phyloP scores from a whole-genome alignment of 2,329 filamentous ascomycete species.

The Claviceps spartinae region DNA sequence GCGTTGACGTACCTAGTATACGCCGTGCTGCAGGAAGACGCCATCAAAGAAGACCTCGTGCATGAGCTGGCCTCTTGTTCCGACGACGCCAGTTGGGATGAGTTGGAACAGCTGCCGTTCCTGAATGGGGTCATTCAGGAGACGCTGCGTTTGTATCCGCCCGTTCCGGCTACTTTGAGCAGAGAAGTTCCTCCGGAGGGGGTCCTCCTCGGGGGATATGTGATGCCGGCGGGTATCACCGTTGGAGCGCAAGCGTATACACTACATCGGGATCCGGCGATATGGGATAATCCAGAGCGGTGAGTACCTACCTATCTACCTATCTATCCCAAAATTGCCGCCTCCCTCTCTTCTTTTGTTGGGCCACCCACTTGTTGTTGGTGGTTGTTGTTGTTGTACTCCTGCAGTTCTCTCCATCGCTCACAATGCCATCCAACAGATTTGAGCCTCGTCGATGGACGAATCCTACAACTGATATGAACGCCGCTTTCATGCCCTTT shows the following conservation, averaged over 20 bases:
- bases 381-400: background rate
- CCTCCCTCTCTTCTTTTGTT: background rate
- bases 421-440: background rate
- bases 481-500: slow-evolving; percentile 1
- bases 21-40: background rate
- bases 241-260: slow-evolving; percentile 1
- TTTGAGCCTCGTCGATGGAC: background rate
- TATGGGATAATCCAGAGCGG: background rate
- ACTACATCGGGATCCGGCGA: background rate
- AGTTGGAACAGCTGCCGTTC: background rate
- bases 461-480: background rate
- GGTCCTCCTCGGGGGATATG: background rate
- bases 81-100: background rate
- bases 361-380: background rate
- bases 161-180: background rate
- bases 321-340: too few relatives aligned
- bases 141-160: background rate
- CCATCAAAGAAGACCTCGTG: background rate
- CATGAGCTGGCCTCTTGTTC: background rate
- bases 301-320: background rate
- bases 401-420: background rate
- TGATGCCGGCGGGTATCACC: background rate
- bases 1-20: background rate
- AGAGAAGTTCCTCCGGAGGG: background rate
- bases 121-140: background rate